phyloP scores from a whole-genome alignment of 805 yeast species.

The Lipomyces japonicus region DNA sequence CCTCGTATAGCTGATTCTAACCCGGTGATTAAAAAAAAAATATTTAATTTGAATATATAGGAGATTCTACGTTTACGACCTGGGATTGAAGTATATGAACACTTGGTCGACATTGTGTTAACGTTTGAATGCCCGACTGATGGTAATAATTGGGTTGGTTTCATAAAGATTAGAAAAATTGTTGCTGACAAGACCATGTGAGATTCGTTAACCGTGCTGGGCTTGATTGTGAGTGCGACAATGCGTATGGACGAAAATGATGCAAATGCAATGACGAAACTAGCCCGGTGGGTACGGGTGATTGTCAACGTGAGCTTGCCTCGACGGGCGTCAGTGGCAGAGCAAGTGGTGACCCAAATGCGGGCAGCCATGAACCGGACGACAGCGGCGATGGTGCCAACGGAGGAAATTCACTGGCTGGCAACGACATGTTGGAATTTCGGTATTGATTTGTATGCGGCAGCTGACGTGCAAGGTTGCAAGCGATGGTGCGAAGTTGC shows the following conservation, averaged over 20 bases:
- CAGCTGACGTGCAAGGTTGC: slow-evolving; percentile 5
- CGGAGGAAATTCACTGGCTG: slow-evolving; percentile 13
- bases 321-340: slow-evolving; percentile 8
- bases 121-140: slow-evolving; percentile 11
- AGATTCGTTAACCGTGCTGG: slow-evolving; percentile 8
- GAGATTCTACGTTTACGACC: not conserved
- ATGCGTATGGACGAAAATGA: not conserved
- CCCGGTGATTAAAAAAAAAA: no score
- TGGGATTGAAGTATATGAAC: slow-evolving; percentile 7
- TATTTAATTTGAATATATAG: not conserved
- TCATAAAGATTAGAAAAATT: not conserved
- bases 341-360: slow-evolving; percentile 15
- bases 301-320: slow-evolving; percentile 16
- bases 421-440: slow-evolving; percentile 23
- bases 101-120: slow-evolving; percentile 17
- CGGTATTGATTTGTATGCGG: slow-evolving; percentile 21
- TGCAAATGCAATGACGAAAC: slow-evolving; percentile 7
- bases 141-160: not conserved
- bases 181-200: not conserved
- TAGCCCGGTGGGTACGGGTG: slow-evolving; percentile 22
- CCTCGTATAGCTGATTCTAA: not conserved
- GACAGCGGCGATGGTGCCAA: slow-evolving; percentile 8
- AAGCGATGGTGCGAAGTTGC: slow-evolving; percentile 24
- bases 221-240: not conserved
- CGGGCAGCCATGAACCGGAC: not conserved